Base-by-base conservation (phyloP, 805 yeast genomes). In the Teunomyces aglyptinius region DNA sequence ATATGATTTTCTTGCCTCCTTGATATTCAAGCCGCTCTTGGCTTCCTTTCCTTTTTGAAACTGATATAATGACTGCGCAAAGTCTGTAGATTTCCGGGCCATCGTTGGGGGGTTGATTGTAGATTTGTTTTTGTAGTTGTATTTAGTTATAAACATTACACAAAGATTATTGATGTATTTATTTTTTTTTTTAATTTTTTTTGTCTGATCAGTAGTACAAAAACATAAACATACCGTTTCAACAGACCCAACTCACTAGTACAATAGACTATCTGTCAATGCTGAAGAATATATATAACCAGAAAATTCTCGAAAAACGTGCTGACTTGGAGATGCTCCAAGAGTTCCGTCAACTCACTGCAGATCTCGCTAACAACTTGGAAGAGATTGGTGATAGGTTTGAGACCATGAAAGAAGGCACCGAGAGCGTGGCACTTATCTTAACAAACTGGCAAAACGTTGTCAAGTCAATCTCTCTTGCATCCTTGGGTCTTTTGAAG, bases 381-480 rank as follows among this genome's bases (percentile, higher is more conserved):
- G 79, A 75, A 31, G 67, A 65, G 13, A 65, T 83, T 3, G 77
- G 75, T n/a, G 61, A 64, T 4, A 77, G 77, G 49, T 58, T 84
- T 6, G 76, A 71, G 15, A 69, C 70, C 12, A 64, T 82, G 63
- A 64, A 73, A 42, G 75, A 76, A 34, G 89, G 89, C 0, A 74
- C 89, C 1, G 81, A 74, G 43, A 77, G 84, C 32, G 83, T 82
- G 5, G 78, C 80, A 2, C 63, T 73, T 4, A 78, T 85, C 1
- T 71, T 86, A 55, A 71, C 80, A 2, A 83, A 82, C 53, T 85
- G 91, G 91, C 75, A 77, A 46, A 79, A 77, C 47, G 82, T 85
- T 15, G 67, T 81, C 15, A 71, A 80, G 48, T 76, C 86, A 2
- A 77, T 84, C 0, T 76, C 85, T 8, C 63, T 85, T 53, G 89